These are phyloP conservation scores for Plasmodium gallinaceum DNA, from an alignment of 169 alveolate genomes.

Conservation along the genomic window DNA sequence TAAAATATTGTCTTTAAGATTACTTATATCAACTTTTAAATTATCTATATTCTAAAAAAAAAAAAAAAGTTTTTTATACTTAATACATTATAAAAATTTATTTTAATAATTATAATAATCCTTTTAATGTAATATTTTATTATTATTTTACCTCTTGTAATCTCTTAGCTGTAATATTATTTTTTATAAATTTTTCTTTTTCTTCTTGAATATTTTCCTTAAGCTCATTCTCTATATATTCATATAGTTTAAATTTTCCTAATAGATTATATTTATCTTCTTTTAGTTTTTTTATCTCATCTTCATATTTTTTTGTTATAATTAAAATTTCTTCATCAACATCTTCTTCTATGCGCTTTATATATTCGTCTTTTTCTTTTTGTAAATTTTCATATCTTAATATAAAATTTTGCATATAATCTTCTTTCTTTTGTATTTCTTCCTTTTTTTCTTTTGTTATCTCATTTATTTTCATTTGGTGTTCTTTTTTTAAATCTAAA, in stretches of 20 bases:
- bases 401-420: conserved; percentile 15
- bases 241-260: conserved; percentile 52
- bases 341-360: conserved; percentile 62
- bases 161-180: conserved; percentile 57
- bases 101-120: not conserved
- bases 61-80: not conserved
- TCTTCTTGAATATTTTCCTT: conserved; percentile 46
- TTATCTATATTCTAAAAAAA: conserved; percentile 41
- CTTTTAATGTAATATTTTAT: not conserved
- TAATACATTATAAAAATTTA: not conserved
- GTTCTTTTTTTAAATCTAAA: conserved; percentile 50
- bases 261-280: conserved; percentile 43
- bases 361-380: conserved; percentile 63
- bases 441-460: conserved; percentile 30
- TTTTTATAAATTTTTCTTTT: conserved; percentile 59
- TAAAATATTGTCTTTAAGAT: conserved; percentile 34
- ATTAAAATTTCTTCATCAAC: conserved; percentile 76
- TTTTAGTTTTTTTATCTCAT: conserved; percentile 33
- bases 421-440: conserved; percentile 42
- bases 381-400: conserved; percentile 32
- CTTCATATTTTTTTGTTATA: conserved; percentile 60
- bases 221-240: conserved; percentile 54
- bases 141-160: conserved; percentile 49
- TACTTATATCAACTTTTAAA: conserved; percentile 34
- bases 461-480: conserved; percentile 30